Base-by-base conservation (phyloP, 257 asterid genomes). In the Plantago ovata region DNA sequence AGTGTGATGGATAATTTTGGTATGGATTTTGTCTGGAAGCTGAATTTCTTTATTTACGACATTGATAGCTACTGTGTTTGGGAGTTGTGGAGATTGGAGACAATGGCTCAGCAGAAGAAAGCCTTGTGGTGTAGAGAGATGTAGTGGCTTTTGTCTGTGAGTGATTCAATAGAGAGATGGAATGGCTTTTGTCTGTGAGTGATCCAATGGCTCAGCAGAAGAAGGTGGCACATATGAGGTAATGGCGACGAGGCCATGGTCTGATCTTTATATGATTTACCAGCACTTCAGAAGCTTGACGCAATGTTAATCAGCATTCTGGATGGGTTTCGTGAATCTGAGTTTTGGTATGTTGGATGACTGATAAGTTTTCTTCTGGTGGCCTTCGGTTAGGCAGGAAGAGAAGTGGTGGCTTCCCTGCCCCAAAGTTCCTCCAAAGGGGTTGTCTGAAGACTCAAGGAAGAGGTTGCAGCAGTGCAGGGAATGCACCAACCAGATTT, bases 351-450 rank as follows among this genome's bases (percentile, higher is more conserved):
- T 62, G 95, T 82, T 82, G 54, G 95, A 79, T 39, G 85, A 75
- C 20, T 10, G 81, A 81, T 55, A 68, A 72, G 67, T 82, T 59
- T 59, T 45, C 84, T 2, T 28, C 87, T 0, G 77, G 72, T 18
- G 96, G 80, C 95, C 96, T 50, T 93, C 97, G 1, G 79, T 86
- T 65, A 80, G 97, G 72, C 95, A 89, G 78, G 99, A 93, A 69
- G 99, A 89, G 69, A 93, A 93, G 75, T 93, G 99, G 99, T 93
- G 99, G 99, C 94, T 93, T 52, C 99, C 99, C 2, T 86, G 80
- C 79, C 99, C 99, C 1, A 89, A 84, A 61, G 88, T 89, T 72
- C 97, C 97, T 13, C 83, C 82, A 4, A 89, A 84, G 68, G 99
- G 99, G 20, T 73, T 93, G 73, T 86, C 94, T 0, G 92, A 77